These are phyloP conservation scores for Blastomyces silverae DNA, from an alignment of 2,329 filamentous ascomycete genomes.

Conservation along the genomic window DNA sequence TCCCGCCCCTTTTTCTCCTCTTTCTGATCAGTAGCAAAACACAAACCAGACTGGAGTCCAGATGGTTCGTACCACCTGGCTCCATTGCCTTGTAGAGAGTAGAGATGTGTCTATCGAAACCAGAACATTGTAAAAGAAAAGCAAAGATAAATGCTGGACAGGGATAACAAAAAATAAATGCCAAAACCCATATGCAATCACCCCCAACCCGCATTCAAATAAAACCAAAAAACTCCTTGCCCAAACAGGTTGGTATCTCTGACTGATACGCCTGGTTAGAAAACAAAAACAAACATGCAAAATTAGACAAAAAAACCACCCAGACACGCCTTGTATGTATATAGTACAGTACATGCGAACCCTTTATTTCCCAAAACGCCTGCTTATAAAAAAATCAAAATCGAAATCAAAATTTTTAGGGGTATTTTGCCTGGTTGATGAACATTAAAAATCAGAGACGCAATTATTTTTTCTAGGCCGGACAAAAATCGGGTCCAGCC, in stretches of 20 bases:
- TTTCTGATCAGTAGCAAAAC: neutral
- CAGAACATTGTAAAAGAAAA: conserved; percentile 11
- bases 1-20: too few species aligned
- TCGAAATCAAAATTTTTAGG: neutral
- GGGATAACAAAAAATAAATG: conserved; percentile 14
- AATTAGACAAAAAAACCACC: neutral
- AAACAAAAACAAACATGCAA: neutral
- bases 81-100: conserved; percentile 20
- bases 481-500: conserved; percentile 6
- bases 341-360: conserved; percentile 14
- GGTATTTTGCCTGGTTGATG: neutral
- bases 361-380: conserved; percentile 14
- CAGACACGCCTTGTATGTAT: neutral
- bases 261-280: conserved; percentile 2
- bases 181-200: conserved; percentile 20
- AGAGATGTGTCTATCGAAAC: conserved; percentile 23
- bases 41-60: neutral
- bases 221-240: conserved; percentile 4
- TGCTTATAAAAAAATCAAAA: neutral
- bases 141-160: neutral
- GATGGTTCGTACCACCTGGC: conserved; percentile 23
- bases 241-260: conserved; percentile 4
- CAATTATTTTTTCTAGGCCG: neutral
- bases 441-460: neutral
- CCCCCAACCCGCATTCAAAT: neutral